Conservation (phyloP, 2,329 filamentous ascomycete genomes). For the Aspergillus sp. region DNA sequence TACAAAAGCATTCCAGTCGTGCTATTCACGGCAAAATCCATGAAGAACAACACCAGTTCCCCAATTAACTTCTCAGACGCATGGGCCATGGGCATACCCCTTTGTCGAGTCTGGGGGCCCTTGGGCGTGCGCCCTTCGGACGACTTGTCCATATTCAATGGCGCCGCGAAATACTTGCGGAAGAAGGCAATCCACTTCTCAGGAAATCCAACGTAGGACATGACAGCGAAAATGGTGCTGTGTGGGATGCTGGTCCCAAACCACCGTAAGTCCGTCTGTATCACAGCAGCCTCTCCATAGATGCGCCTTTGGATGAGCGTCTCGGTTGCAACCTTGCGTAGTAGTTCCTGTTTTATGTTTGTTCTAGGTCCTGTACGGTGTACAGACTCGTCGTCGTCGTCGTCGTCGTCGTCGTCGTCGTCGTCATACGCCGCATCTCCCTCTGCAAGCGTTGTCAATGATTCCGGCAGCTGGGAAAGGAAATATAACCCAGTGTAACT, state of each 20-base stretch:
- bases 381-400: constrained; percentile 20
- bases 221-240: constrained; percentile 43
- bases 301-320: constrained; percentile 35
- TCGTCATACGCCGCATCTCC: constrained; percentile 27
- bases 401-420: constrained; percentile 23
- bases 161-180: constrained; percentile 46
- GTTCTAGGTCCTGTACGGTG: constrained; percentile 9
- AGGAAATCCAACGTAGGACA: constrained; percentile 48
- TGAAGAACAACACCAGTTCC: constrained; percentile 49
- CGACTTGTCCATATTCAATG: constrained; percentile 43
- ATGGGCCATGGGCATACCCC: constrained; percentile 50
- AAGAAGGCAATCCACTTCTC: constrained; percentile 47
- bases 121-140: constrained; percentile 23
- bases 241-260: constrained; percentile 47
- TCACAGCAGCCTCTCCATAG: constrained; percentile 36
- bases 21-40: constrained; percentile 49
- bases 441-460: constrained; percentile 20
- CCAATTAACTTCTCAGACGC: constrained; percentile 49
- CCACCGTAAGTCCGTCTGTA: constrained; percentile 48
- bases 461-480: constrained; percentile 33
- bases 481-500: constrained; percentile 34
- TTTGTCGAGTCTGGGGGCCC: constrained; percentile 40
- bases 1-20: constrained; percentile 46
- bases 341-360: constrained; percentile 40
- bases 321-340: constrained; percentile 43